Evolutionary conservation across 176 grass and related monocot species (phyloP), one percentile per base, ranked within the genome.

Genomic region (Thinopyrum elongatum): DNA sequence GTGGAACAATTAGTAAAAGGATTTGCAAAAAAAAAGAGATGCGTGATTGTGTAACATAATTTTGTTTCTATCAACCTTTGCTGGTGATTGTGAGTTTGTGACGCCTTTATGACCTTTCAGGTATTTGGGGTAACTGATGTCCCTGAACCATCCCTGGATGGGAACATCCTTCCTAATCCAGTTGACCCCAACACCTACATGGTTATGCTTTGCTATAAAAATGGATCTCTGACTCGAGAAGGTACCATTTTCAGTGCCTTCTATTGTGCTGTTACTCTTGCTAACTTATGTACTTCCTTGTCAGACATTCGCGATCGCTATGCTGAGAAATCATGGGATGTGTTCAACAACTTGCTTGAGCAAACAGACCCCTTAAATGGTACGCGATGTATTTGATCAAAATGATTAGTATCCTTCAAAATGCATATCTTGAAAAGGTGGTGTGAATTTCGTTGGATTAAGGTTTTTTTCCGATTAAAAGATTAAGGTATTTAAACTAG

Each of bases 191-290:
- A 88, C 19, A 87, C 74, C 21, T 93, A 86, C 68, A 95, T 95
- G 91, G 89, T 91, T 77, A 87, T 93, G 89, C 76, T 95, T 31
- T 93, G 91, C 31, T 95, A 95, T 58, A 95, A 93, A 95, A 95
- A 95, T 86, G 94, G 94, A 39, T 93, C 94, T 65, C 69, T 95
- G 41, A 89, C 88, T 12, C 88, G 87, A 70, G 89, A 93, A 93
- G 94, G 94, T 95, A 86, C 31, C 3, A 1, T 46, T 86, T 77
- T 29, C 22, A 69, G 22, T 77, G 22, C 64, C 28, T 70, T 44
- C 21, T 11, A 3, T 22, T 44, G 17, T 1, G 3, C 11, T 70
- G 4, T 10, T 28, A 3, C 12, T 10, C 28, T 70, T 70, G 27
- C 64, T 86, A 33, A 90, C 76, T 13, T 4, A 64, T 9, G 22